Conservation (phyloP, 2,329 filamentous ascomycete species). For the Alternaria triticina region DNA sequence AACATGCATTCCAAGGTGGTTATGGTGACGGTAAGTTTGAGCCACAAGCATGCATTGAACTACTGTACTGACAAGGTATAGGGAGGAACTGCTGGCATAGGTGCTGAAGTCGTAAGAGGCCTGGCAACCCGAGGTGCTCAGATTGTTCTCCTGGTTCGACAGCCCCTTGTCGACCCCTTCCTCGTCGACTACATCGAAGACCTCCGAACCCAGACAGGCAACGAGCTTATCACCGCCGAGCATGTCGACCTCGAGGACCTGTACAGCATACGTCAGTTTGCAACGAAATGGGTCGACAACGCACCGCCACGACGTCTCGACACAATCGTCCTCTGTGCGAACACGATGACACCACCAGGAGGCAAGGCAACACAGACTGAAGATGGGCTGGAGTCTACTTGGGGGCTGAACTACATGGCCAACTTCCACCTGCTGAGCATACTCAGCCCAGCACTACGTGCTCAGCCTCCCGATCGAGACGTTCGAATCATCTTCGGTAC, state of each 20-base stretch:
- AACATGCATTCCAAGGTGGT: conserved; percentile 93
- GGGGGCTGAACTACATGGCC: conserved; percentile 93
- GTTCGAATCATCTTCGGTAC: conserved; percentile 86
- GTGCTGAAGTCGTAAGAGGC: conserved; percentile 74
- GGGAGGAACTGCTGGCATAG: conserved; percentile 93
- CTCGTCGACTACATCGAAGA: conserved; percentile 93
- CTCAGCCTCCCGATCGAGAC: conserved; percentile 92
- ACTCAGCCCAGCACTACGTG: conserved; percentile 84
- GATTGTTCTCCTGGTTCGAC: conserved; percentile 85
- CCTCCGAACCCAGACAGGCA: conserved; percentile 75
- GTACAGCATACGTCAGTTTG: conserved; percentile 90
- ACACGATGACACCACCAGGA: conserved; percentile 74
- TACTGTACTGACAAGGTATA: conserved; percentile 41
- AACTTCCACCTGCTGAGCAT: conserved; percentile 96
- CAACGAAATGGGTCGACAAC: conserved; percentile 98
- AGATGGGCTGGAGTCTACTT: conserved; percentile 86
- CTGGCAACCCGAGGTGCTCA: conserved; percentile 86
- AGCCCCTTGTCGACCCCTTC: conserved; percentile 82
- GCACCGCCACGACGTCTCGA: conserved; percentile 86
- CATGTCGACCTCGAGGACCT: conserved; percentile 88
- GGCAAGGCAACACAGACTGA: conserved; percentile 66
- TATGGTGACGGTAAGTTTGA: conserved; percentile 75
- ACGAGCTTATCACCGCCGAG: conserved; percentile 92
- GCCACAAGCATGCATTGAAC: neutral
- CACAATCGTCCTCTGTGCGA: conserved; percentile 87